A percentile compares a stretch with the other conserved stretches of the same genome.
phyloP scores from a whole-genome alignment of 1,284 basidiomycete genomes.

The Puccinia hordei region DNA sequence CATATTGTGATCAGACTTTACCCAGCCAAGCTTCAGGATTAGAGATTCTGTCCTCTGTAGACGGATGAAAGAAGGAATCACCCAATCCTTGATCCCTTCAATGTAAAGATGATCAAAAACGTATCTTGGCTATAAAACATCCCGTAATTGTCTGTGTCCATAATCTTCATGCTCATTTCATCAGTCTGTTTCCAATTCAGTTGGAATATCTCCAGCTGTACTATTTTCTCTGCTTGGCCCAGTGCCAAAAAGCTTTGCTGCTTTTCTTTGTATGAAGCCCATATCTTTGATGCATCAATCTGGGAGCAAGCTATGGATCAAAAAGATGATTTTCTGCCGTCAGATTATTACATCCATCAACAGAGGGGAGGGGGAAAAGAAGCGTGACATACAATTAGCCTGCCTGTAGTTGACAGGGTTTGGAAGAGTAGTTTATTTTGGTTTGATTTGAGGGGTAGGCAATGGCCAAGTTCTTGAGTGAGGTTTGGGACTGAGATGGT shows the following conservation, averaged over 20 bases:
- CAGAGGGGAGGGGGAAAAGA: neutral
- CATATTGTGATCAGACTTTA: constrained; percentile 44
- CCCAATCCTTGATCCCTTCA: constrained; percentile 28
- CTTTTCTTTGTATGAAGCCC: constrained; percentile 20
- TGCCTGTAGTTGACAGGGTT: neutral
- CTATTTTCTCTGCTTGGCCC: neutral
- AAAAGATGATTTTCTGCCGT: neutral
- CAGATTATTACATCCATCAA: neutral
- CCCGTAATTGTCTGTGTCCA: constrained; percentile 29
- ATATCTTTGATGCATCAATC: constrained; percentile 4
- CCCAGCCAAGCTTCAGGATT: constrained; percentile 42
- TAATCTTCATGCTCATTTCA: constrained; percentile 36
- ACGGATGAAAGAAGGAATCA: no score
- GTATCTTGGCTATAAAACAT: constrained; percentile 33
- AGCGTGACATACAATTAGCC: neutral
- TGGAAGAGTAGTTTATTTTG: neutral
- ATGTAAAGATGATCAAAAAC: constrained; percentile 30
- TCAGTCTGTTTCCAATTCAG: constrained; percentile 10
- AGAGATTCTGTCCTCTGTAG: constrained; percentile 29
- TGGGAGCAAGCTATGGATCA: neutral
- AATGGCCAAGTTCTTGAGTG: constrained; percentile 6
- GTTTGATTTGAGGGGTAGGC: neutral
- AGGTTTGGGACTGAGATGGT: neutral
- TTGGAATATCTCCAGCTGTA: constrained; percentile 42
- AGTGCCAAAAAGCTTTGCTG: neutral